phyloP scores from a whole-genome alignment of 371 early-diverging fungal genomes.

The Mortierella sp. region DNA sequence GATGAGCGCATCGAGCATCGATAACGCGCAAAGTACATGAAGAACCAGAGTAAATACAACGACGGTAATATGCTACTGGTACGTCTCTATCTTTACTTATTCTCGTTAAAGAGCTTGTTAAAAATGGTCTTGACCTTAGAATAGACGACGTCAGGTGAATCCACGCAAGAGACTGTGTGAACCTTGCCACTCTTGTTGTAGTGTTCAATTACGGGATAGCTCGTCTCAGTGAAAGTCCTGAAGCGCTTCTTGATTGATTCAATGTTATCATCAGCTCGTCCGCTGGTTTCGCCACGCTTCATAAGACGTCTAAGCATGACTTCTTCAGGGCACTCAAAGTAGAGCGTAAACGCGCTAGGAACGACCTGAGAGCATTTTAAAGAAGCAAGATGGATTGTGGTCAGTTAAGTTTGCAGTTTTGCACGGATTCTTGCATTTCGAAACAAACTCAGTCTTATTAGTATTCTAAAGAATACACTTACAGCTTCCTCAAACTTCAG shows the following conservation, averaged over 20 bases:
- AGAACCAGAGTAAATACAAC: background rate
- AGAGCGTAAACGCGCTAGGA: constrained; percentile 79
- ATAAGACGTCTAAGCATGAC: constrained; percentile 89
- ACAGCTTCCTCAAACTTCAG: constrained; percentile 92
- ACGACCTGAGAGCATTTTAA: constrained; percentile 64
- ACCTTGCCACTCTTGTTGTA: constrained; percentile 84
- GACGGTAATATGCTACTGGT: background rate
- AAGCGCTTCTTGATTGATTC: constrained; percentile 97
- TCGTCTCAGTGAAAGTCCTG: constrained; percentile 83
- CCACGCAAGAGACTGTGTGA: constrained; percentile 70
- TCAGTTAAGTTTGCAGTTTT: background rate
- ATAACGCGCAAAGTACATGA: background rate
- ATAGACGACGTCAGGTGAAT: constrained; percentile 71
- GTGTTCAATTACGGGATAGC: constrained; percentile 91
- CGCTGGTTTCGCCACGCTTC: constrained; percentile 93
- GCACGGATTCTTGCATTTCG: background rate
- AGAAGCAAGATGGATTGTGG: background rate
- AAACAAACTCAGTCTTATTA: background rate
- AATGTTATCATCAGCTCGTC: constrained; percentile 94
- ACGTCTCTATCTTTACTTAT: constrained; percentile 14
- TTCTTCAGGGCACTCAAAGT: constrained; percentile 94
- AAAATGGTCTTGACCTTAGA: constrained; percentile 63
- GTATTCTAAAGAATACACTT: constrained; percentile 24
- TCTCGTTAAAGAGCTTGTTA: constrained; percentile 58
- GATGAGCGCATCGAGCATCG: no score